phyloP scores from a whole-genome alignment of 371 early-diverging fungal genomes.

The Batkoa obscura region DNA sequence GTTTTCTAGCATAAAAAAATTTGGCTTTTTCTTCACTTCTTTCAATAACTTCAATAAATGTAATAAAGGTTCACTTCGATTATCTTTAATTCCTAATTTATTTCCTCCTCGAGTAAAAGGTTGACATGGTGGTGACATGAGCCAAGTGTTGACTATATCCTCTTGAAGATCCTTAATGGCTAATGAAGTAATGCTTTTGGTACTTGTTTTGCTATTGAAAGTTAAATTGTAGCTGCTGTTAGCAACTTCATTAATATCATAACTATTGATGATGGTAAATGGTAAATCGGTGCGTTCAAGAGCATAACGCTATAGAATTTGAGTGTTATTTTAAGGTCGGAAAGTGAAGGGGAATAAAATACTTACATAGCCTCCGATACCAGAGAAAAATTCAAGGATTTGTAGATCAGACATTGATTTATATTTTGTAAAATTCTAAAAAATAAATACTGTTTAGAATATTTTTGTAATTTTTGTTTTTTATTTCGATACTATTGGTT shows the following conservation, averaged over 20 bases:
- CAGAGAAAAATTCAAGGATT: slow-evolving; percentile 60
- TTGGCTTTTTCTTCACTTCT: slow-evolving; percentile 15
- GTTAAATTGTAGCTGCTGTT: slow-evolving; percentile 44
- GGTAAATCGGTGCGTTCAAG: slow-evolving; percentile 26
- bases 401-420: no score
- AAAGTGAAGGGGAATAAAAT: neutral
- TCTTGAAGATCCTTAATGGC: slow-evolving; percentile 32
- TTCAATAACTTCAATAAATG: slow-evolving; percentile 35
- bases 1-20: slow-evolving; percentile 45
- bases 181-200: slow-evolving; percentile 42
- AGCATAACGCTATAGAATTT: slow-evolving; percentile 28
- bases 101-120: slow-evolving; percentile 55
- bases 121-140: slow-evolving; percentile 75
- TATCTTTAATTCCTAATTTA: slow-evolving; percentile 36
- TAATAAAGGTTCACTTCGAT: slow-evolving; percentile 38
- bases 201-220: slow-evolving; percentile 26
- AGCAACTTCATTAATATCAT: slow-evolving; percentile 51
- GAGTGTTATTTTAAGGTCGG: neutral
- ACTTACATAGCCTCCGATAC: slow-evolving; percentile 47
- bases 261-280: slow-evolving; percentile 30
- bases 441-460: no score
- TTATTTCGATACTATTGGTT: no score
- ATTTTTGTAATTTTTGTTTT: no score
- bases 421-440: no score
- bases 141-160: slow-evolving; percentile 49